phyloP scores from a whole-genome alignment of 2,329 filamentous ascomycete species.

The Rugonectria rugulosa region DNA sequence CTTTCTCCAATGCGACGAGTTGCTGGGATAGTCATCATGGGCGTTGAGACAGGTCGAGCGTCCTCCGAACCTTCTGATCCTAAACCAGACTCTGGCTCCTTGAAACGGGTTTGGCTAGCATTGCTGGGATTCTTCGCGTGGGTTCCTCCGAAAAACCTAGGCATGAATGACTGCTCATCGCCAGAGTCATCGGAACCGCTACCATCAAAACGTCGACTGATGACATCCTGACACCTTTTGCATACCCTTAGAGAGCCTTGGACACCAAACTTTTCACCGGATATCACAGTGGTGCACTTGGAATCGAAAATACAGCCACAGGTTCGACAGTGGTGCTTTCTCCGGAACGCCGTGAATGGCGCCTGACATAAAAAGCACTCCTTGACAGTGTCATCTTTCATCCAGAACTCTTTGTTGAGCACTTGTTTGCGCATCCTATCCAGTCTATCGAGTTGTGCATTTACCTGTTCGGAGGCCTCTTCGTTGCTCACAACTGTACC shows the following conservation, averaged over 20 bases:
- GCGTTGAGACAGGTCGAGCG: slow-evolving; percentile 65
- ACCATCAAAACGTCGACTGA: slow-evolving; percentile 87
- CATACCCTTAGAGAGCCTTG: slow-evolving; percentile 86
- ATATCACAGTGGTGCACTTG: slow-evolving; percentile 92
- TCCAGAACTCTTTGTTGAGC: slow-evolving; percentile 96
- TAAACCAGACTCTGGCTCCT: slow-evolving; percentile 50
- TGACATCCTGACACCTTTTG: slow-evolving; percentile 89
- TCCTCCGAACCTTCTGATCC: slow-evolving; percentile 54
- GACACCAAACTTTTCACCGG: slow-evolving; percentile 87
- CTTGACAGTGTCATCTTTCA: slow-evolving; percentile 98
- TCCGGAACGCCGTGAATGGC: slow-evolving; percentile 89
- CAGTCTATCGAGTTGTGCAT: slow-evolving; percentile 68
- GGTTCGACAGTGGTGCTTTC: slow-evolving; percentile 94
- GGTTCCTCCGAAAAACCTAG: slow-evolving; percentile 66
- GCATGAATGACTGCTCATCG: slow-evolving; percentile 75
- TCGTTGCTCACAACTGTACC: slow-evolving; percentile 63
- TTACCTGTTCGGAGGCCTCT: slow-evolving; percentile 65
- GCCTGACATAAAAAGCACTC: slow-evolving; percentile 94
- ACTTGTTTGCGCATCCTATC: slow-evolving; percentile 85
- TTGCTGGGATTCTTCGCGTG: slow-evolving; percentile 53
- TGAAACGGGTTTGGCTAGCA: slow-evolving; percentile 44
- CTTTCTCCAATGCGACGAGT: slow-evolving; percentile 74
- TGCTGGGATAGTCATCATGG: slow-evolving; percentile 75
- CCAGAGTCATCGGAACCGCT: slow-evolving; percentile 88
- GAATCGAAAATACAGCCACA: slow-evolving; percentile 99